Evolutionary conservation across 176 grass and related monocot genomes (phyloP).

Genomic region (Bromus sterilis): DNA sequence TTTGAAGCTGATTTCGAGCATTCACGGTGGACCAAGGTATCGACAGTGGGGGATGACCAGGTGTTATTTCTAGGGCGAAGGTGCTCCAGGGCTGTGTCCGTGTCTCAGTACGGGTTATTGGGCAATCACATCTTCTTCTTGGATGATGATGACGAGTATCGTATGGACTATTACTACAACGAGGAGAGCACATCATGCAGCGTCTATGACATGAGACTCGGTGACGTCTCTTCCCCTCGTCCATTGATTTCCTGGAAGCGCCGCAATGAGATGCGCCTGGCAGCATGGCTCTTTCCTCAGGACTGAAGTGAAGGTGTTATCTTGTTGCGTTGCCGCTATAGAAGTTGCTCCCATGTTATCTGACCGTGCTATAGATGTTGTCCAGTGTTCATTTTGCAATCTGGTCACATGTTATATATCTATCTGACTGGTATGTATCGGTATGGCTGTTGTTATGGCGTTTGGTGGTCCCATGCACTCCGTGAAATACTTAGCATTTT

Average conservation of each 20-base stretch:
- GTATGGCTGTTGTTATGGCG: not conserved
- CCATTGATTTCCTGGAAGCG: not conserved
- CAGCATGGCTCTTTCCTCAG: not conserved
- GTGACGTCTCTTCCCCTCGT: too few species aligned
- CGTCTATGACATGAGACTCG: not conserved
- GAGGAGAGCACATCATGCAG: not conserved
- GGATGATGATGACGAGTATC: not conserved
- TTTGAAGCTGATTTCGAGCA: not conserved
- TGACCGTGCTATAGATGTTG: not conserved
- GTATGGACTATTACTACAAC: not conserved
- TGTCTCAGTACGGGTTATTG: not conserved
- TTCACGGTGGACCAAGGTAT: not conserved
- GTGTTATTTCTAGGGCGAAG: not conserved
- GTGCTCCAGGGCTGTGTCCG: not conserved
- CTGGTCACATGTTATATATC: not conserved
- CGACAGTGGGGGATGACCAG: not conserved
- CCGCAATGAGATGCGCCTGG: not conserved
- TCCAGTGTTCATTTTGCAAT: not conserved
- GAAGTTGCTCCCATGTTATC: not conserved
- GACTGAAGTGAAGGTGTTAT: not conserved
- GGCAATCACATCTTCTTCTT: not conserved
- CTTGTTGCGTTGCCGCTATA: not conserved
- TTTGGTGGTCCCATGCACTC: not conserved
- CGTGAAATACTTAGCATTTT: not conserved
- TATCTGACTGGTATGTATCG: not conserved